A percentile compares a stretch with the other conserved stretches of the same genome.
These are phyloP conservation scores for Nemophila menziesii DNA, from an alignment of 257 asterid genomes.

Conservation along the genomic window DNA sequence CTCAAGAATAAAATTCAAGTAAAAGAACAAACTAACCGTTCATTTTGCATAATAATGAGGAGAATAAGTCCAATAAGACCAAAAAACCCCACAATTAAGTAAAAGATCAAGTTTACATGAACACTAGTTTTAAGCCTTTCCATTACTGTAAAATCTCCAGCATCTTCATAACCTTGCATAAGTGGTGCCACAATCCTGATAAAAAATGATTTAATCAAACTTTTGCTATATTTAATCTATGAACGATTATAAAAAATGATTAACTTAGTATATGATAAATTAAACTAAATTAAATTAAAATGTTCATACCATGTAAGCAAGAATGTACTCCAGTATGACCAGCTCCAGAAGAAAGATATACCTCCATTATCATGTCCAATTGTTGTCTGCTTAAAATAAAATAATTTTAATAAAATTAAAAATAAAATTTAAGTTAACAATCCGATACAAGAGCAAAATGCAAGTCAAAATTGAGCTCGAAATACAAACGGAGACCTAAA, in stretches of 20 bases:
- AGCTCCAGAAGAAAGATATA: constrained; percentile 94
- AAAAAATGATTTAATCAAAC: constrained; percentile 10
- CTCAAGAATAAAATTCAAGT: neutral
- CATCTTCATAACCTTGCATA: constrained; percentile 97
- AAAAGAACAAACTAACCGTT: constrained; percentile 46
- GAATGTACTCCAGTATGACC: constrained; percentile 99
- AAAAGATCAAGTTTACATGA: constrained; percentile 86
- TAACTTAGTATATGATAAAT: no score
- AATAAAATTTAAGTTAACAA: neutral
- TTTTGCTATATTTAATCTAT: neutral
- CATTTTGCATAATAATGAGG: constrained; percentile 59
- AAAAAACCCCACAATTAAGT: constrained; percentile 71
- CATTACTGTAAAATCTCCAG: constrained; percentile 83
- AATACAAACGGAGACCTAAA: no score
- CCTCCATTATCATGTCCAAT: constrained; percentile 69
- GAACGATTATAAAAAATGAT: neutral
- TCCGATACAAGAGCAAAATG: neutral
- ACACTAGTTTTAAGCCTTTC: constrained; percentile 95
- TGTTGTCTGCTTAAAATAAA: constrained; percentile 52
- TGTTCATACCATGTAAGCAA: constrained; percentile 81
- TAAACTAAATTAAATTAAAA: neutral
- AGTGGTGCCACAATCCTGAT: constrained; percentile 97
- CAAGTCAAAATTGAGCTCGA: neutral
- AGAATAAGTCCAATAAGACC: constrained; percentile 93
- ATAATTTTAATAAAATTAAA: no score